Evolutionary conservation across 1,284 basidiomycete species (phyloP).

Genomic region (Trichosporon sp.): DNA sequence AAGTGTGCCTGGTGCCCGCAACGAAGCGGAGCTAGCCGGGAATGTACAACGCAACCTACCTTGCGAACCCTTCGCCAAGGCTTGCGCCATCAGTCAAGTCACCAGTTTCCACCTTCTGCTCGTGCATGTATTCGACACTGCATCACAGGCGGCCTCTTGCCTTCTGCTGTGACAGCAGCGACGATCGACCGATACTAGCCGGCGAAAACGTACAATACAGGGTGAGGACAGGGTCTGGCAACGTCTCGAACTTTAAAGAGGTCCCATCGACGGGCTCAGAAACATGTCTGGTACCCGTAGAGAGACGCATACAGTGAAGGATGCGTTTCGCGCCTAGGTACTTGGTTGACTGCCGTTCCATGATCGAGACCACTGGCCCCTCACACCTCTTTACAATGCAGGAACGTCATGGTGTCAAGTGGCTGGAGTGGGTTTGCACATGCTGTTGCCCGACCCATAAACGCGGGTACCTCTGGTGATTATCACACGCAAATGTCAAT

Average conservation of each 20-base stretch:
- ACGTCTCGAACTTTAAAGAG: too few relatives aligned
- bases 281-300: not conserved
- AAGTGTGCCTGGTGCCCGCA: not conserved
- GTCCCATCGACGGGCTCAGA: too few relatives aligned
- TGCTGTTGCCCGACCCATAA: not conserved
- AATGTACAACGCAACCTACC: not conserved
- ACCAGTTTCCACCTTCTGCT: too few relatives aligned
- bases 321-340: not conserved
- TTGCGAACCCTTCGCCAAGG: too few relatives aligned
- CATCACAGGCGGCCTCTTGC: too few relatives aligned
- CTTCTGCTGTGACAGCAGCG: too few relatives aligned
- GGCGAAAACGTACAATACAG: too few relatives aligned
- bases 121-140: too few relatives aligned
- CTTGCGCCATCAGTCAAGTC: too few relatives aligned
- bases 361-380: not conserved
- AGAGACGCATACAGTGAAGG: too few relatives aligned
- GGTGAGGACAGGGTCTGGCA: too few relatives aligned
- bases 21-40: not conserved
- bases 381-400: not conserved
- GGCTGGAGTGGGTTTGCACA: not conserved
- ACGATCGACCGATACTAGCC: too few relatives aligned
- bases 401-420: not conserved
- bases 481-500: not conserved
- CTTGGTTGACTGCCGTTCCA: not conserved
- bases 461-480: slow-evolving; percentile 12